Conservation (phyloP, 2,329 filamentous ascomycete genomes). For the Mycosphaerelloides madeirae region DNA sequence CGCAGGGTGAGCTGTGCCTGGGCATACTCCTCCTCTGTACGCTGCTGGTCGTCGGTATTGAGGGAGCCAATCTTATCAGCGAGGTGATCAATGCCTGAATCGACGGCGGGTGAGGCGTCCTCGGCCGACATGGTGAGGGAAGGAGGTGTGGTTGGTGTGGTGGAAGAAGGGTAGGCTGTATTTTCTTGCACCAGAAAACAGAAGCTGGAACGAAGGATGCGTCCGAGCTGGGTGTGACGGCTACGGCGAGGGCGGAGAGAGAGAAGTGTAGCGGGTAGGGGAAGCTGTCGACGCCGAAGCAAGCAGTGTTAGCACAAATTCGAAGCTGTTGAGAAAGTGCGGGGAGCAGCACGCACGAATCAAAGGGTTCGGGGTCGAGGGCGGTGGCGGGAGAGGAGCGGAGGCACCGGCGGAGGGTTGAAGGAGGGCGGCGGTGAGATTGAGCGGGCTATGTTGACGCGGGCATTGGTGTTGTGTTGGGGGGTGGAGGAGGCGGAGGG, state of each 20-base stretch:
- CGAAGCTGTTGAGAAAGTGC: conserved; percentile 3
- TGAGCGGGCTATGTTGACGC: not conserved
- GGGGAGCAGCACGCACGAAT: not conserved
- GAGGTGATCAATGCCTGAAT: conserved; percentile 32
- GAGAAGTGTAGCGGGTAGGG: not conserved
- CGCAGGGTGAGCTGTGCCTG: conserved; percentile 87
- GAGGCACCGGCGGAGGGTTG: not conserved
- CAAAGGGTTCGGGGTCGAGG: not conserved
- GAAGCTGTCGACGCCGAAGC: not conserved
- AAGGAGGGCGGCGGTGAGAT: not conserved
- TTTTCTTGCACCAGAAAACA: not conserved
- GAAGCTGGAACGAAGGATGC: not conserved
- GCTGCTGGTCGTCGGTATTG: conserved; percentile 64
- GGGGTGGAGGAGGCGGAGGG: not conserved
- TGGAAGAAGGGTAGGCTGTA: not conserved
- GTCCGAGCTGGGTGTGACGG: not conserved
- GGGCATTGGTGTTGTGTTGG: not conserved
- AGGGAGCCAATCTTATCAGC: conserved; percentile 40
- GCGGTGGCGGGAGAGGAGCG: not conserved
- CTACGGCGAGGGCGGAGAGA: not conserved
- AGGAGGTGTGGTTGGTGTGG: not conserved
- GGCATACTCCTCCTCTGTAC: conserved; percentile 96
- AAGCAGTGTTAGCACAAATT: conserved; percentile 1
- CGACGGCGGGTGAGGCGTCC: conserved; percentile 24
- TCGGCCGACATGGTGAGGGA: conserved; percentile 27